Percentiles rank a stretch among this genome's conserved stretches.
Conservation (phyloP, 139 green algal species). For the Chlorella sp. region DNA sequence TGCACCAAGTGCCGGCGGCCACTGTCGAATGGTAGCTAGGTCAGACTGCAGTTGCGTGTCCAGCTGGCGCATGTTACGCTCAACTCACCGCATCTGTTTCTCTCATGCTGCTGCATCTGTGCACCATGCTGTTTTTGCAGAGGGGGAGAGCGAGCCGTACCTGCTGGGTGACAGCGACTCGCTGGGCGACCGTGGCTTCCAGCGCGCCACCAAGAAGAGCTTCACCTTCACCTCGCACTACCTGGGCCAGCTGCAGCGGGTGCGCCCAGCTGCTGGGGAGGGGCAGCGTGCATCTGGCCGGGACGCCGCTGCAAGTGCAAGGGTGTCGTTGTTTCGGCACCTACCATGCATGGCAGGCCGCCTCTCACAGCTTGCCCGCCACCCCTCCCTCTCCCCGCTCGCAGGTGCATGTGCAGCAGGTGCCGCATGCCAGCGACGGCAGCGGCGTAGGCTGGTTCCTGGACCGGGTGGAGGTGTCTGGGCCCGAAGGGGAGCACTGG, state of each 20-base stretch:
- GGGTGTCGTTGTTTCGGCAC: too few relatives aligned
- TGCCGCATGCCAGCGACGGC: slow-evolving; percentile 36
- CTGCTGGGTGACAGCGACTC: slow-evolving; percentile 38
- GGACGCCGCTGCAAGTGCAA: too few relatives aligned
- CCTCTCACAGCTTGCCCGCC: too few relatives aligned
- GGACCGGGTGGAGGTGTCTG: slow-evolving; percentile 62
- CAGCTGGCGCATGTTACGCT: too few relatives aligned
- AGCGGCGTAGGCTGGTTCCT: slow-evolving; percentile 77
- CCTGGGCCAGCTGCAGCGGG: slow-evolving; percentile 63
- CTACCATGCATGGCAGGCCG: too few relatives aligned
- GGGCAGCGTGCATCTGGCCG: too few relatives aligned
- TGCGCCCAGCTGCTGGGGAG: slow-evolving; percentile 23
- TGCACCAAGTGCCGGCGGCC: too few relatives aligned
- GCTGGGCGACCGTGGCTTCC: slow-evolving; percentile 50
- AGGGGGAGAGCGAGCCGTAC: slow-evolving; percentile 50
- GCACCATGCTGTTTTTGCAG: too few relatives aligned
- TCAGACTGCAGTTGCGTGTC: too few relatives aligned
- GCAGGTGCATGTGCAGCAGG: slow-evolving; percentile 43
- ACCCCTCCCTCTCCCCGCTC: background rate
- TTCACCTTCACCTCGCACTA: slow-evolving; percentile 55
- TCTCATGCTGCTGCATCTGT: too few relatives aligned
- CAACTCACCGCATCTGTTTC: too few relatives aligned
- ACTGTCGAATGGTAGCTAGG: too few relatives aligned
- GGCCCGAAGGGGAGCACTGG: slow-evolving; percentile 53
- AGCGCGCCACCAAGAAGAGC: slow-evolving; percentile 57